These are phyloP conservation scores for Apostasia ramifera DNA, from an alignment of 106 monocot genomes.

Conservation along the genomic window DNA sequence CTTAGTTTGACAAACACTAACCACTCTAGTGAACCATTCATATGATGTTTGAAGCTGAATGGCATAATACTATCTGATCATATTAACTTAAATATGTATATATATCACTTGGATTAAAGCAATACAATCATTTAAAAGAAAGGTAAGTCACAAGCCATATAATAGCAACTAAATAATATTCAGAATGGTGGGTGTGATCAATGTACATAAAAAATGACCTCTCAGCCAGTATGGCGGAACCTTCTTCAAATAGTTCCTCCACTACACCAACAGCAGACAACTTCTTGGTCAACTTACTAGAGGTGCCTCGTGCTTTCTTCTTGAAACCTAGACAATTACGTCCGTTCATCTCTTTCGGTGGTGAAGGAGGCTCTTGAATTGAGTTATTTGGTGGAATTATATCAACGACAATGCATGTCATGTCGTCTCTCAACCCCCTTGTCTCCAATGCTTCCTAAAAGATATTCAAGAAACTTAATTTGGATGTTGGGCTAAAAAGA, in stretches of 20 bases:
- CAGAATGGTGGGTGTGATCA: background rate
- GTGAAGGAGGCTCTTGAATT: slow-evolving; percentile 38
- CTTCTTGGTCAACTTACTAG: slow-evolving; percentile 62
- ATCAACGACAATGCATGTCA: slow-evolving; percentile 97
- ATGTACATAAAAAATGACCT: slow-evolving; percentile 32
- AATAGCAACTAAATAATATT: background rate
- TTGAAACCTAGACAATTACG: slow-evolving; percentile 61
- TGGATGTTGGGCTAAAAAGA: background rate
- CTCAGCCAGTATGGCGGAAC: slow-evolving; percentile 97
- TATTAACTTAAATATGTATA: too few relatives aligned
- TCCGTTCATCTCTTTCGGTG: slow-evolving; percentile 66
- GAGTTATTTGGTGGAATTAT: slow-evolving; percentile 75
- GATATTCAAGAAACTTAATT: slow-evolving; percentile 8
- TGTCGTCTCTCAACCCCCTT: slow-evolving; percentile 97
- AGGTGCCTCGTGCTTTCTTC: slow-evolving; percentile 45
- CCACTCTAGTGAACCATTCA: too few relatives aligned
- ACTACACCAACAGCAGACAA: slow-evolving; percentile 64
- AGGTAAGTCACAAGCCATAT: background rate
- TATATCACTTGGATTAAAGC: background rate
- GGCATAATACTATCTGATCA: too few relatives aligned
- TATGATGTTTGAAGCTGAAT: too few relatives aligned
- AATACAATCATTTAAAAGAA: too few relatives aligned
- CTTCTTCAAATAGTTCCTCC: slow-evolving; percentile 99
- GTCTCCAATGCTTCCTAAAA: slow-evolving; percentile 87
- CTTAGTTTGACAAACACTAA: too few relatives aligned